Evolutionary conservation across 768 basidiomycete species (phyloP), one percentile per base, ranked within the genome.

Genomic region (Suillus subalutaceus): DNA sequence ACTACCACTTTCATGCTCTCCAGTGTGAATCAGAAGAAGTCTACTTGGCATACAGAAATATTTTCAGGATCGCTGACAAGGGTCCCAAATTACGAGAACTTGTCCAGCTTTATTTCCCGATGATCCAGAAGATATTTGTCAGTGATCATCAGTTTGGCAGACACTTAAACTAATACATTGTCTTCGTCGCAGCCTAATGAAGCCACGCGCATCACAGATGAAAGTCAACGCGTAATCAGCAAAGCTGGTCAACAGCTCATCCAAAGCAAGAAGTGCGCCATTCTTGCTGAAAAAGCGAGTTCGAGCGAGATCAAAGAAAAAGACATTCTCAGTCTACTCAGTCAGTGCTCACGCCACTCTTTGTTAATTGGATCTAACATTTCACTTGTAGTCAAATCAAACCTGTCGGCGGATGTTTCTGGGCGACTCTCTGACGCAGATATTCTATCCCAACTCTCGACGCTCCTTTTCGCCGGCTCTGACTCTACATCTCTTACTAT

Each of bases 401-500:
- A 90, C 73, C 78, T 87, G 15, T 81, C 83, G 12, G 77, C 76
- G 26, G 81, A 84, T 63, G 69, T 79, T 5, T 77, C 80, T 7
- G 79, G 80, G 67, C 79, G 82, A 18, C 73, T 91, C 59, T 81
- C 86, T n/a, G 90, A 91, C 67, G 72, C 81, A 37, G 88, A 88
- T 59, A 77, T 89, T n/a, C 77, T 88, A 9, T 85, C 86, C 67
- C 87, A 89, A 73, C 84, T 88, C 69, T 83, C 84, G n/a, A 87
- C 88, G 38, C 85, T 90, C 74, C 79, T 90, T 64, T 84, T 88
- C 50, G 87, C 84, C 3, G 89, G 90, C 15, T 86, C 88, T 32
- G 88, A 90, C 70, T 83, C 87, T 3, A 85, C 86, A 38, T 80
- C 86, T 7, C 78, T 88, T 9, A 82, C 86, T 23, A 76, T 89